Conservation (phyloP, 2,329 filamentous ascomycete genomes). For the Exophiala alcalophila region DNA sequence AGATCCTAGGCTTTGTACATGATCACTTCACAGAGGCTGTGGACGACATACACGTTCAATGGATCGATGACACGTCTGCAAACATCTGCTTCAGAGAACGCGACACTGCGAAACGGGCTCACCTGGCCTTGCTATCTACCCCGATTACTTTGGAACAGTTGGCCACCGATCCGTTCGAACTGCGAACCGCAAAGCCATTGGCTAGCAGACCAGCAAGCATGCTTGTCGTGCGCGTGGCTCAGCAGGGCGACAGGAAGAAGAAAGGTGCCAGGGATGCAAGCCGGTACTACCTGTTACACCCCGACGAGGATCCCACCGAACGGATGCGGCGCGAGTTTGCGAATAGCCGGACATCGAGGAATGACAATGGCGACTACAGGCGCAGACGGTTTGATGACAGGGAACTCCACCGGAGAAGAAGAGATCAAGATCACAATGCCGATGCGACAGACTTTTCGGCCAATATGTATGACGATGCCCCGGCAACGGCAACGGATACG, state of each 20-base stretch:
- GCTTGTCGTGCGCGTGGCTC: conserved; percentile 70
- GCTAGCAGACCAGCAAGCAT: conserved; percentile 65
- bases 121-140: conserved; percentile 48
- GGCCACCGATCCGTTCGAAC: conserved; percentile 59
- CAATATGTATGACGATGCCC: conserved; percentile 78
- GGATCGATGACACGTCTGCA: conserved; percentile 90
- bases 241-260: conserved; percentile 74
- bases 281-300: conserved; percentile 88
- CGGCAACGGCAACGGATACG: conserved; percentile 32
- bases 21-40: conserved; percentile 59
- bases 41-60: conserved; percentile 66
- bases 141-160: conserved; percentile 36
- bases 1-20: conserved; percentile 72
- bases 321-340: conserved; percentile 56
- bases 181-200: conserved; percentile 67
- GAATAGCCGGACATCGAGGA: conserved; percentile 42
- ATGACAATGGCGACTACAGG: conserved; percentile 44
- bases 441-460: conserved; percentile 58
- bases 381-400: conserved; percentile 61
- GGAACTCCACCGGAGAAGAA: conserved; percentile 44
- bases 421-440: conserved; percentile 48
- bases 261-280: conserved; percentile 75
- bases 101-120: conserved; percentile 53
- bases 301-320: conserved; percentile 80
- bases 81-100: conserved; percentile 72